Base-by-base conservation (phyloP, 2,329 filamentous ascomycete genomes). In the Aspergillus sp. region DNA sequence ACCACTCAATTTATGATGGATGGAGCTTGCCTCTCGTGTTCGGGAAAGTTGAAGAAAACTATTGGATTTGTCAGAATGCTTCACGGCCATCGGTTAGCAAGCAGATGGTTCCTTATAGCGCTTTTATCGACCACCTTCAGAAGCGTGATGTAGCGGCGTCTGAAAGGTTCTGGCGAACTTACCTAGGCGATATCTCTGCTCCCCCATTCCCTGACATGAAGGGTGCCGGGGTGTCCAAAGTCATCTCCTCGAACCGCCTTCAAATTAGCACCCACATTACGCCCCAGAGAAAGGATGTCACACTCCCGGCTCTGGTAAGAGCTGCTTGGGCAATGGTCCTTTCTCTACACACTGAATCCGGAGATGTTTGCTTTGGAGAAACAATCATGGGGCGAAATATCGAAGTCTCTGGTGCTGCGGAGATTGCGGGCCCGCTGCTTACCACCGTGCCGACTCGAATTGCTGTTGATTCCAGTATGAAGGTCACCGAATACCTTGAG, bases 281-380 rank as follows among this genome's bases (percentile, higher is more conserved):
- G 9, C 51, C 51, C 11, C 13, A 13, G n/a, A 39, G 51, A 15
- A 52, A 30, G n/a, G 50, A 52, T 33, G 34, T 52, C 6, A 52
- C 0, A 59, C 80, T 0, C 79, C 82, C 0, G 80, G 77, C 50
- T 37, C 63, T 84, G 3, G 71, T 85, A 0, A 80, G 83, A 52
- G 73, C 81, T 24, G 75, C 75, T 0, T 85, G 83, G 83, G 79
- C 77, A 1, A 71, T 84, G 17, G 74, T 82, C 0, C 65, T 86
- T 4, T 73, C 77, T 3, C 70, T 69, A 4, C 83, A 82, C 61
- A 81, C 81, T 1, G 76, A 76, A 0, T 68, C 72, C 0, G 71
- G 73, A 3, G 78, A 82, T 42, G 76, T 84, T 0, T 81, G 78
- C 33, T 85, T 85, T 59, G 83, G 83, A 1, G 81, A 83, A 55